phyloP scores from a whole-genome alignment of 2,329 filamentous ascomycete species.

The Colletotrichum zoysiae region DNA sequence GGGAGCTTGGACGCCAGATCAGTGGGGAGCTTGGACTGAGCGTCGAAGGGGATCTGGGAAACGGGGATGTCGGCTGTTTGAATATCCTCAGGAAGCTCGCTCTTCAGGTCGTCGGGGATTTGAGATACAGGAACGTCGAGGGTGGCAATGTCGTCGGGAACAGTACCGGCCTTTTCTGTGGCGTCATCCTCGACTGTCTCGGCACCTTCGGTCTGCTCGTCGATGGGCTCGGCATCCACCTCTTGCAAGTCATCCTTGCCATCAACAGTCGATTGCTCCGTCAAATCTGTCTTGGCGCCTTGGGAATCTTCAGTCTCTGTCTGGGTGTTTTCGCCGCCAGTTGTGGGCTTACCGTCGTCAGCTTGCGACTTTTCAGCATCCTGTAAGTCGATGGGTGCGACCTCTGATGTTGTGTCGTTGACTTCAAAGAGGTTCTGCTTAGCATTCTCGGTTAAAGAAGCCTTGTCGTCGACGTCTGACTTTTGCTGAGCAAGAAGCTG shows the following conservation, averaged over 20 bases:
- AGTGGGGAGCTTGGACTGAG: slow-evolving; percentile 32
- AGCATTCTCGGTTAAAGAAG: slow-evolving; percentile 35
- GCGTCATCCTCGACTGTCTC: slow-evolving; percentile 33
- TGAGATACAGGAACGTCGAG: slow-evolving; percentile 37
- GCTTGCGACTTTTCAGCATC: slow-evolving; percentile 32
- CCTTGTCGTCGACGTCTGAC: slow-evolving; percentile 35
- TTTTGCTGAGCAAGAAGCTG: slow-evolving; percentile 34
- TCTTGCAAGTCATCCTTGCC: slow-evolving; percentile 37
- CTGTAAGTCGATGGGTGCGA: slow-evolving; percentile 40
- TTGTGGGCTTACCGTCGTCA: slow-evolving; percentile 39
- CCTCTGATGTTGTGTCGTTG: slow-evolving; percentile 41
- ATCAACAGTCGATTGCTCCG: slow-evolving; percentile 31
- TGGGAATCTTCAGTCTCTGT: slow-evolving; percentile 40
- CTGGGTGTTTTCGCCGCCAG: slow-evolving; percentile 37
- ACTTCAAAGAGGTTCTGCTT: slow-evolving; percentile 42
- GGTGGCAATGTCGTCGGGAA: slow-evolving; percentile 29
- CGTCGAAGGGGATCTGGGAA: slow-evolving; percentile 34
- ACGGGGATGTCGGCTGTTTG: slow-evolving; percentile 40
- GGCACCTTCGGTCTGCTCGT: slow-evolving; percentile 26
- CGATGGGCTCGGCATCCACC: slow-evolving; percentile 35
- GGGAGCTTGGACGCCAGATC: slow-evolving; percentile 33
- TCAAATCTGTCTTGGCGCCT: slow-evolving; percentile 40
- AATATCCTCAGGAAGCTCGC: slow-evolving; percentile 40
- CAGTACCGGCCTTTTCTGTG: slow-evolving; percentile 21
- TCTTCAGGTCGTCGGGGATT: slow-evolving; percentile 32